Base-by-base conservation (phyloP, 176 grass and related monocot genomes). In the Carex cristatella region DNA sequence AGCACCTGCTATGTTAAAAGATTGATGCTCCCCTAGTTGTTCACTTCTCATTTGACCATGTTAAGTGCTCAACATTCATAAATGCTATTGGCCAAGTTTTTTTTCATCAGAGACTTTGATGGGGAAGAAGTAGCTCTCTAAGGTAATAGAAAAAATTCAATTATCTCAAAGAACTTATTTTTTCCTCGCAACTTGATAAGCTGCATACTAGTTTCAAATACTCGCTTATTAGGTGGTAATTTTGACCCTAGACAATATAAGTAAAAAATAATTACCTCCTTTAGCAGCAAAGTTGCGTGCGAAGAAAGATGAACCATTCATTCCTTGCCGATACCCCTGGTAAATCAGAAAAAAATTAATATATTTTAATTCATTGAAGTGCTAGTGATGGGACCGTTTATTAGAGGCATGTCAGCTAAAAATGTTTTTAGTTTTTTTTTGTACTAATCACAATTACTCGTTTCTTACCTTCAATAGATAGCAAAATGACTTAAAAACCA, bases 281-380 rank as follows among this genome's bases (percentile, higher is more conserved):
- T 95, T 94, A 71, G 86, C 81, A 48, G 93, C 88, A 64, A 95
- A 98, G 55, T 90, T 87, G 80, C 91, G 65, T 38, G 63, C 68
- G 68, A 93, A 88, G 40, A 94, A 89, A 48, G 77, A 55, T 38
- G 93, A 90, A 65, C 87, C 67, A 62, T 88, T 87, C n/a, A 90
- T 87, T 82, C 85, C 89, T 87, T 93, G 88, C 75, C 65, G 87
- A 71, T 87, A 94, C 51, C 61, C 86, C 95, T 98, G 91, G n/a
- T 30, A 48, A 85, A 86, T 84, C 23, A 78, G 5, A 80, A 59
- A 37, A 37, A 83, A 86, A 61, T 79, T 14, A 14, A 88, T 63
- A 2, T 27, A 28, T 63, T 63, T 28, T 28, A 63, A 28, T 63
- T 63, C n/a, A 63, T 63, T 23, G 5, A 63, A 28, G 23, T 18